A percentile compares a stretch with the other conserved stretches of the same genome.
Conservation (phyloP, 2,329 filamentous ascomycete species). For the Clathrospora elynae region DNA sequence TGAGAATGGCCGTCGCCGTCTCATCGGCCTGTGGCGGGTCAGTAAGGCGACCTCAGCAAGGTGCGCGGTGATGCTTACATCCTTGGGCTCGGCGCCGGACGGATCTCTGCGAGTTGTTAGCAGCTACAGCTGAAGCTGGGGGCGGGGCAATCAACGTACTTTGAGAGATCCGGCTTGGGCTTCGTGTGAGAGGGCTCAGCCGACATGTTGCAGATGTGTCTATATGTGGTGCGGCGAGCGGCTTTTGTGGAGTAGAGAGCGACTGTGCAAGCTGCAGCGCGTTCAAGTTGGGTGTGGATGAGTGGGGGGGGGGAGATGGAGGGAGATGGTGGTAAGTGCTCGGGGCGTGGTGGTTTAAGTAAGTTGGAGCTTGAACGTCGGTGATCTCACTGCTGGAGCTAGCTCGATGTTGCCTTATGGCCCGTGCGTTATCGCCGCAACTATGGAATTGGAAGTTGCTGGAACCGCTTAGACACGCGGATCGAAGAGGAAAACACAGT, state of each 20-base stretch:
- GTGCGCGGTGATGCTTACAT: constrained; percentile 58
- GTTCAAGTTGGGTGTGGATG: constrained; percentile 23
- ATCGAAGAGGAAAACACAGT: constrained; percentile 24
- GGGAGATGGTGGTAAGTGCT: constrained; percentile 24
- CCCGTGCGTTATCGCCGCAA: constrained; percentile 32
- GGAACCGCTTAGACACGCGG: constrained; percentile 28
- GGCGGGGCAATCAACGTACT: constrained; percentile 47
- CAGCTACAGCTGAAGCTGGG: constrained; percentile 19
- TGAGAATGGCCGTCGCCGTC: constrained; percentile 92
- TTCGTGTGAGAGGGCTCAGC: constrained; percentile 57
- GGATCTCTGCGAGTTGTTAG: constrained; percentile 70
- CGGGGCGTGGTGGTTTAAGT: constrained; percentile 45
- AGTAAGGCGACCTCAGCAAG: constrained; percentile 30
- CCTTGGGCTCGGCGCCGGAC: constrained; percentile 84
- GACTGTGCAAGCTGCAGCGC: constrained; percentile 23
- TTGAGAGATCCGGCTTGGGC: constrained; percentile 56
- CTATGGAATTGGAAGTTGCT: constrained; percentile 37
- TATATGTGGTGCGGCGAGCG: constrained; percentile 25
- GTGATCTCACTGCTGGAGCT: constrained; percentile 35
- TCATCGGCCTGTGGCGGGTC: constrained; percentile 73
- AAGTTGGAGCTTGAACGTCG: constrained; percentile 36
- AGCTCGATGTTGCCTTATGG: constrained; percentile 35
- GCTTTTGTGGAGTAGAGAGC: constrained; percentile 9
- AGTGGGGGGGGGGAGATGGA: constrained; percentile 37
- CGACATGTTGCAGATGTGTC: constrained; percentile 50